Evolutionary conservation across 306 rosid genomes (phyloP).

Genomic region (Dicorynia guianensis): DNA sequence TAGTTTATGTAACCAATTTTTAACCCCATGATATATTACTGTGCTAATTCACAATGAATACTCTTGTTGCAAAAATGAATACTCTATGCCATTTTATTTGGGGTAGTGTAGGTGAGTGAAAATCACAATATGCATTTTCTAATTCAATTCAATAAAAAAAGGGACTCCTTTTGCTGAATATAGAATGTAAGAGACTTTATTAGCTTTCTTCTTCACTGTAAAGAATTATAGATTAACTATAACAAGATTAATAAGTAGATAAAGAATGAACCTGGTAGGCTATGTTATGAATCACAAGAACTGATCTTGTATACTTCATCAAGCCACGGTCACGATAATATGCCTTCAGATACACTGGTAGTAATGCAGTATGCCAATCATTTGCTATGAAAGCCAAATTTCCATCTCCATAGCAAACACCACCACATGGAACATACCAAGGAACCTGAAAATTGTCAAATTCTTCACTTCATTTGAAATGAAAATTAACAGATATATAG

Average conservation of each 20-base stretch:
- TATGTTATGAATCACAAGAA: conserved; percentile 96
- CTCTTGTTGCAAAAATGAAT: neutral
- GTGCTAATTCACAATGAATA: conserved; percentile 2
- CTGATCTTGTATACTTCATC: conserved; percentile 79
- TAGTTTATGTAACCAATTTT: conserved; percentile 11
- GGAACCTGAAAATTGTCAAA: conserved; percentile 72
- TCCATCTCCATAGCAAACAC: conserved; percentile 95
- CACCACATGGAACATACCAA: conserved; percentile 97
- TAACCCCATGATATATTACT: neutral
- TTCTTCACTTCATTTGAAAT: neutral
- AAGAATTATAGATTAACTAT: neutral
- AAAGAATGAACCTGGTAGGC: conserved; percentile 85
- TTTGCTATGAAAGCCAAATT: conserved; percentile 93
- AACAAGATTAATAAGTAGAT: conserved; percentile 14
- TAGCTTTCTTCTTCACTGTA: conserved; percentile 30
- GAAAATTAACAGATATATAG: conserved; percentile 12
- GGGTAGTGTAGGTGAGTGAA: neutral
- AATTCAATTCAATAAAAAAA: neutral
- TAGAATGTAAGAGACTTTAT: neutral
- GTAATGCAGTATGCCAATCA: conserved; percentile 97
- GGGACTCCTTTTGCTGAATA: neutral
- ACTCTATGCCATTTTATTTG: neutral
- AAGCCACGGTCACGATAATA: conserved; percentile 85
- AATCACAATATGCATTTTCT: neutral
- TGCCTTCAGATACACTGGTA: conserved; percentile 92